Base-by-base conservation (phyloP, 164 flowering plant species). In the Vitis labrusca region DNA sequence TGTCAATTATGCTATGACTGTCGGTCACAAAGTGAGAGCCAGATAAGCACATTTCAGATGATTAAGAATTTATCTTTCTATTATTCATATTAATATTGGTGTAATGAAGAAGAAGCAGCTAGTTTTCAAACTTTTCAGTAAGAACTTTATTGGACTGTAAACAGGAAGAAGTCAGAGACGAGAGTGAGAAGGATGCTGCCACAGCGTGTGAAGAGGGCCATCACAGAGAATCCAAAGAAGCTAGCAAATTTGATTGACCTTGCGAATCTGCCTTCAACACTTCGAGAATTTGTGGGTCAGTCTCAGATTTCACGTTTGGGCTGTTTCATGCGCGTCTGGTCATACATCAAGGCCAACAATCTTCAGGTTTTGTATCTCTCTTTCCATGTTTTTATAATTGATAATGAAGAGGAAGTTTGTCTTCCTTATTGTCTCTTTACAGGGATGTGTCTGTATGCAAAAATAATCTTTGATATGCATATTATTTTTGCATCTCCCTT, bases 281-380 rank as follows among this genome's bases (percentile, higher is more conserved):
- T 93, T 27, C 69, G 97, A 52, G 95, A 93, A 3, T 93, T 96
- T 66, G 81, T 91, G 71, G 97, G 95, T 55, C 98, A 87, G 71
- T 89, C 99, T 59, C 98, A 84, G 84, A 88, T 76, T 74, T 93
- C 98, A 12, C 98, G 89, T 50, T 75, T 93, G 71, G 89, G 88
- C 10, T 96, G 95, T 74, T 96, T 96, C 83, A 86, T 80, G 85
- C 85, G 82, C 9, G 96, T 96, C 23, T 96, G 99, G 99, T 88
- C 92, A 15, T 92, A 96, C 75, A 92, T 96, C 85, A 96, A 92
- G 75, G 71, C 88, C 62, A 87, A 96, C 81, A 90, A 92, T 68
- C 97, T 93, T 68, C 99, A 90, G 96, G 99, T 93, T 53, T 57
- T 44, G 16, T 10, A 53, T 48, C 47, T 60, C 37, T 32, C 13